phyloP scores from a whole-genome alignment of 441 rosid species.

The Theobroma grandiflorum region DNA sequence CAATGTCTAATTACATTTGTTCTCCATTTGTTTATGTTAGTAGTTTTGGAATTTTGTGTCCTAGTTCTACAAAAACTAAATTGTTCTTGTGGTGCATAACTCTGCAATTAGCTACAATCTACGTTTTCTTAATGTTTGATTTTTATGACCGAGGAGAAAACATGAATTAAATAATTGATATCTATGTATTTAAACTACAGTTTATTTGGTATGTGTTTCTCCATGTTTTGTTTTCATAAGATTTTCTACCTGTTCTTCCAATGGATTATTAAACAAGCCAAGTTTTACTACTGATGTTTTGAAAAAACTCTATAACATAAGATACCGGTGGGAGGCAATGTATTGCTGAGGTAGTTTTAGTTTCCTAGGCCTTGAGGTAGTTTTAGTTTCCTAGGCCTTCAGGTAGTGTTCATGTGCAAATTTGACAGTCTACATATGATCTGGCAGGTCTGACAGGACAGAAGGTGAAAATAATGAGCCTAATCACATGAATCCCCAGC shows the following conservation, averaged over 20 bases:
- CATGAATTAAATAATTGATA: neutral
- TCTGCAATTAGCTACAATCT: neutral
- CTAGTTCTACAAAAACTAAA: neutral
- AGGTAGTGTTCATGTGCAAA: neutral
- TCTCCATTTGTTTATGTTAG: neutral
- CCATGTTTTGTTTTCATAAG: neutral
- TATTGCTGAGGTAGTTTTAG: neutral
- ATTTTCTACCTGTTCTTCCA: conserved; percentile 20
- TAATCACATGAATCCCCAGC: conserved; percentile 7
- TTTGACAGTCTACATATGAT: neutral
- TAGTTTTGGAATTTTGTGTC: neutral
- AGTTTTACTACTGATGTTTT: neutral
- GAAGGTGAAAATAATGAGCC: conserved; percentile 16
- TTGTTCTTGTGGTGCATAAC: neutral
- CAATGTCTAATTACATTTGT: neutral
- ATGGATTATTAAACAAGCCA: conserved; percentile 10
- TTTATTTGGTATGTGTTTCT: neutral
- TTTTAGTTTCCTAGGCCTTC: conserved; percentile 7
- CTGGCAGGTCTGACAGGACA: conserved; percentile 15
- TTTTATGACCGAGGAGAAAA: neutral
- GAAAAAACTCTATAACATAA: neutral
- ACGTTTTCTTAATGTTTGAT: neutral
- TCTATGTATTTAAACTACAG: neutral
- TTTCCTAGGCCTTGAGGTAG: too few species aligned
- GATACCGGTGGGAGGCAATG: neutral